phyloP scores from a whole-genome alignment of 352 stramenopile genomes.

The Stramenopiles sp. region DNA sequence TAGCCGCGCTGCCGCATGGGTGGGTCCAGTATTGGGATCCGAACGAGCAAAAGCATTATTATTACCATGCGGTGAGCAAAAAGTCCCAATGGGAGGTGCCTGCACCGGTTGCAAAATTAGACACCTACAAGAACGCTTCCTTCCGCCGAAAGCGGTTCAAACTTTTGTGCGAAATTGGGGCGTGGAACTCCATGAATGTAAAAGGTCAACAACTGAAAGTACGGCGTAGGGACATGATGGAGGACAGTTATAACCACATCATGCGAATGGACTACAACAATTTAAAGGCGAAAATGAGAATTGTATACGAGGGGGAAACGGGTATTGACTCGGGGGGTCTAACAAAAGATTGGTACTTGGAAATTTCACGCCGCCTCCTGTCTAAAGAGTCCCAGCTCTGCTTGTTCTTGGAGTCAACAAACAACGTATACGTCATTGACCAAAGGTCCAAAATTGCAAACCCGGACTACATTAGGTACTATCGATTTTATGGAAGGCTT shows the following conservation, averaged over 20 bases:
- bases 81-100: neutral
- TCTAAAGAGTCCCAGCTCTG: neutral
- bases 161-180: neutral
- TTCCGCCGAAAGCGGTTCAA: neutral
- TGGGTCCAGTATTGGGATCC: slow-evolving; percentile 8
- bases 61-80: neutral
- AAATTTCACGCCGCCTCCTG: neutral
- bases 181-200: neutral
- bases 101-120: neutral
- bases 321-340: slow-evolving; percentile 61
- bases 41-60: neutral
- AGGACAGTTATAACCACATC: neutral
- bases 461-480: neutral
- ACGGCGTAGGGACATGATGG: neutral
- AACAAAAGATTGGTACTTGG: slow-evolving; percentile 32
- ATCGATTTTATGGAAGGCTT: slow-evolving; percentile 31
- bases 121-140: neutral
- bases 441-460: neutral
- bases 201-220: neutral
- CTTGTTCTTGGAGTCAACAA: neutral
- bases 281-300: slow-evolving; percentile 41
- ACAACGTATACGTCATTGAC: neutral
- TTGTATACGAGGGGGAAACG: slow-evolving; percentile 49
- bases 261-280: slow-evolving; percentile 18
- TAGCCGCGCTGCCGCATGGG: neutral